Conservation (phyloP, 306 rosid genomes). For the Heteromeles arbutifolia region DNA sequence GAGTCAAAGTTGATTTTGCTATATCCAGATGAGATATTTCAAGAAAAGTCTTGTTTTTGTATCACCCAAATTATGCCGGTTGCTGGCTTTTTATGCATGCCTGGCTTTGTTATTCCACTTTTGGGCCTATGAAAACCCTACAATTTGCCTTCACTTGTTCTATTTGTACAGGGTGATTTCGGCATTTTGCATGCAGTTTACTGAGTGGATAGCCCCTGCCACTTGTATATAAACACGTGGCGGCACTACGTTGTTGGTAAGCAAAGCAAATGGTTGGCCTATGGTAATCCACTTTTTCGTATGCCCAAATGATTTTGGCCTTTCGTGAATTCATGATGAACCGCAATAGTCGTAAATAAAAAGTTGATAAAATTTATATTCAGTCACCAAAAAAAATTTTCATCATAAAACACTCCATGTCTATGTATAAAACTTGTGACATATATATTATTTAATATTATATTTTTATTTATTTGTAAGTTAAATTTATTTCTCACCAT, state of each 20-base stretch:
- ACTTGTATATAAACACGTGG: neutral
- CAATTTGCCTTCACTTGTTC: neutral
- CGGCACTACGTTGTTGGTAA: neutral
- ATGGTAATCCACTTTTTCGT: neutral
- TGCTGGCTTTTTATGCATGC: neutral
- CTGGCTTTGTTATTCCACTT: neutral
- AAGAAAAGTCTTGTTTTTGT: neutral
- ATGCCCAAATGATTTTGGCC: neutral
- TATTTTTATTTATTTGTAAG: neutral
- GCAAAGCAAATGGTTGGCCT: conserved; percentile 6
- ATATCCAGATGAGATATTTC: neutral
- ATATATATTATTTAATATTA: too few relatives aligned
- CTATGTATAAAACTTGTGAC: too few relatives aligned
- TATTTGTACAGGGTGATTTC: neutral
- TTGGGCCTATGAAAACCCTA: neutral
- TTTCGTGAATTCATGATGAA: neutral
- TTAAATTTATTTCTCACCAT: too few relatives aligned
- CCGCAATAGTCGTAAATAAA: neutral
- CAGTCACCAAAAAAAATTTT: neutral
- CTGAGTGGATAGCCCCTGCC: neutral
- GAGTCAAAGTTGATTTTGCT: neutral
- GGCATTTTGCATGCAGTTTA: neutral
- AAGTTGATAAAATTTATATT: too few relatives aligned
- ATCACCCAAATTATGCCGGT: neutral
- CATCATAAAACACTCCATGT: neutral